Conservation (phyloP, 2,329 filamentous ascomycete genomes). For the Sarocladium brachiariae region DNA sequence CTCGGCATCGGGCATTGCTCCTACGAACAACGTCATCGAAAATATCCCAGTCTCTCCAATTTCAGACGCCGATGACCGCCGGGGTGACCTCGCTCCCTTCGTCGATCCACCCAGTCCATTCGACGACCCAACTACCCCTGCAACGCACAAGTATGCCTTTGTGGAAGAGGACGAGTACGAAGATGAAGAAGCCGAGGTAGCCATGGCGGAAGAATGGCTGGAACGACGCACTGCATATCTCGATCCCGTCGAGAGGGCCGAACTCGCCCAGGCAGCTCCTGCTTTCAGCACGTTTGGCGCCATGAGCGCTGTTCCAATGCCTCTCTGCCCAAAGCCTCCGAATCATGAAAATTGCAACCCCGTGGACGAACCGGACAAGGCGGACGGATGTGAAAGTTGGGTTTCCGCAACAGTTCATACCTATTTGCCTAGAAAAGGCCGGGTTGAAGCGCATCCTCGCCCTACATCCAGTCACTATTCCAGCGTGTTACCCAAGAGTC, state of each 20-base stretch:
- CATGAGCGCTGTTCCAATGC: not conserved
- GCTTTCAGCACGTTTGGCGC: not conserved
- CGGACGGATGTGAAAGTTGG: not conserved
- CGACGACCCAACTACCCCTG: no score
- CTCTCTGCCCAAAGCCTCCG: not conserved
- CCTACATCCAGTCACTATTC: not conserved
- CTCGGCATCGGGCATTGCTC: not conserved
- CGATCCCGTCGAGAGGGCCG: not conserved
- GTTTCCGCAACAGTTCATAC: constrained; percentile 1
- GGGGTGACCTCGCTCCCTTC: no score
- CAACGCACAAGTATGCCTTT: not conserved
- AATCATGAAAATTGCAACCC: no score
- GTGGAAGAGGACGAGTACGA: not conserved
- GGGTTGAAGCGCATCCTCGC: not conserved
- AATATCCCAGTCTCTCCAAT: not conserved
- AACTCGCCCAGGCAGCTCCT: not conserved
- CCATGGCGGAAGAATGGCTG: not conserved
- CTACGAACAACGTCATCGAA: not conserved
- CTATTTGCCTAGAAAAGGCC: not conserved
- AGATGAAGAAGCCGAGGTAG: not conserved
- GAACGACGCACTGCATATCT: not conserved
- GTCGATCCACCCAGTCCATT: no score
- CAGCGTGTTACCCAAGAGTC: not conserved
- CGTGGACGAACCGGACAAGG: no score
- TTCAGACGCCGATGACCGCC: not conserved